Conservation (phyloP, 768 basidiomycete species). For the Floccularia luteovirens region DNA sequence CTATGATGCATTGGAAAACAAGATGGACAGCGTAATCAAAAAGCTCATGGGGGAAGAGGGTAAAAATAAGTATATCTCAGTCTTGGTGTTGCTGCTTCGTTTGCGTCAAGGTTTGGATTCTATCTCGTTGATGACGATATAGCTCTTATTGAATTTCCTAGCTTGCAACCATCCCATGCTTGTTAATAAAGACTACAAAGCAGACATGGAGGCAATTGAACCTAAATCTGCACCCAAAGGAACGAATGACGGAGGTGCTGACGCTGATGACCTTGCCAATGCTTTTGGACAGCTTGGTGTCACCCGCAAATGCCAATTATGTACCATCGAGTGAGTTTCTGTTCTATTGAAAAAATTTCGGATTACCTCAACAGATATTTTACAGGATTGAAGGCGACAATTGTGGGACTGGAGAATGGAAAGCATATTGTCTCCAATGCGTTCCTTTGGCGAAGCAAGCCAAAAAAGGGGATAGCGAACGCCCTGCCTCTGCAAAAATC, state of each 20-base stretch:
- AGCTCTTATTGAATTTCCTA: slow-evolving; percentile 17
- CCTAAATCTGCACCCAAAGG: slow-evolving; percentile 44
- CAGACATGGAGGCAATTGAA: slow-evolving; percentile 73
- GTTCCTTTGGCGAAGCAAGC: slow-evolving; percentile 41
- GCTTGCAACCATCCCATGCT: slow-evolving; percentile 89
- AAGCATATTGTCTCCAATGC: slow-evolving; percentile 55
- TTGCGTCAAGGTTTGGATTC: slow-evolving; percentile 73
- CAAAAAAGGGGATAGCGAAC: slow-evolving; percentile 38
- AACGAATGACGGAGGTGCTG: slow-evolving; percentile 44
- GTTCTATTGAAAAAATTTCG: neutral
- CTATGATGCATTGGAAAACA: slow-evolving; percentile 63
- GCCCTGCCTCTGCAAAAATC: slow-evolving; percentile 81
- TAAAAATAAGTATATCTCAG: slow-evolving; percentile 60
- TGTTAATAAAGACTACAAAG: slow-evolving; percentile 67
- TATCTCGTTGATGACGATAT: neutral
- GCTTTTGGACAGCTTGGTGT: slow-evolving; percentile 70
- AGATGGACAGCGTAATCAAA: slow-evolving; percentile 61
- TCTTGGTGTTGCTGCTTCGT: slow-evolving; percentile 67
- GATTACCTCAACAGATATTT: slow-evolving; percentile 1
- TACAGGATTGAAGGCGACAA: slow-evolving; percentile 29
- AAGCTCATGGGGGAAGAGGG: slow-evolving; percentile 51
- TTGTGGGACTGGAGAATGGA: slow-evolving; percentile 28
- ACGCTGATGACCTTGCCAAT: slow-evolving; percentile 68
- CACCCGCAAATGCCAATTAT: slow-evolving; percentile 70
- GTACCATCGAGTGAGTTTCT: slow-evolving; percentile 54